Evolutionary conservation across 1,284 basidiomycete species (phyloP), one percentile per base, ranked within the genome.

Genomic region (Ceratobasidium sp.): DNA sequence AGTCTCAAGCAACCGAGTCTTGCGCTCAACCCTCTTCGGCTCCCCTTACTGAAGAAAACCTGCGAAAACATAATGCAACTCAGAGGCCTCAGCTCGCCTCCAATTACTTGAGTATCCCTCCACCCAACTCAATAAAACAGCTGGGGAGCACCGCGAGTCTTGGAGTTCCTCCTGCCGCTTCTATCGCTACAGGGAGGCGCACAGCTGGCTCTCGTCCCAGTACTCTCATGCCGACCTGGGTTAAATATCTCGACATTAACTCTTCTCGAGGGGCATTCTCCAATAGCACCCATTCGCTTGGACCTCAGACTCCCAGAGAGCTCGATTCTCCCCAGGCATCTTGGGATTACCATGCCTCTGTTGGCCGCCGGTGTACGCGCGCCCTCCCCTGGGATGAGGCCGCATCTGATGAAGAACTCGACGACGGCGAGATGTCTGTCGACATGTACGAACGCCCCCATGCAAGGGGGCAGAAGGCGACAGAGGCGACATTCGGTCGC

Each of bases 1-100:
- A 40, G 4, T 38, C 25, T 4, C 54, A 7, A n/a, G 7, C 38
- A 7, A 8, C 38, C n/a, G 93, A 94, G 86, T 22, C 54, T 6
- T 7, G 12, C 13, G 34, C 7, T 56, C 52, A 4, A 2, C 31
- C 22, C 54, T 4, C 2, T n/a, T 34, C 27, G 20, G 8, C 31
- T 31, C 52, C 8, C 17, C 38, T 40, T 17, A 40, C 38, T 40
- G 38, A 40, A 40, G 7, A 7, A 7, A 40, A 40, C 38, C 17
- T 40, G 38, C 38, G 38, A 17, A 40, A 17, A 40, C 38, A 40
- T 40, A 7, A 17, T 8, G 17, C 17, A 17, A 7, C 17, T 17
- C 38, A 40, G 38, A 7, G 38, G 17, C 38, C 38, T 8, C 38
- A 40, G 38, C 38, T 40, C 17, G 8, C 17, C 38, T 8, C 38